Conservation (phyloP, 23 red algal genomes). For the Gracilaria domingensis region DNA sequence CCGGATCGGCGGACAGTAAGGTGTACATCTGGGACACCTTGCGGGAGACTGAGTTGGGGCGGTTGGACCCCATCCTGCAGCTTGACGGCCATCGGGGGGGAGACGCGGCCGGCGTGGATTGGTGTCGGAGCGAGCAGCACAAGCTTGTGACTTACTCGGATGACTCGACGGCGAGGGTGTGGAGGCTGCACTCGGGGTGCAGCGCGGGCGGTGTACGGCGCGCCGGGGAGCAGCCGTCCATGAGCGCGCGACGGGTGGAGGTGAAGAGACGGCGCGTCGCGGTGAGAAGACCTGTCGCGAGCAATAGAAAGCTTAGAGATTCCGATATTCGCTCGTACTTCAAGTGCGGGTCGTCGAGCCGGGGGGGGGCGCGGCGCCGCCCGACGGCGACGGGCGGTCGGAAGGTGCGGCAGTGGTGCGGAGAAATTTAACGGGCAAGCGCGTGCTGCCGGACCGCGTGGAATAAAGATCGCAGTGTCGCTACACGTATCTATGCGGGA, state of each 20-base stretch:
- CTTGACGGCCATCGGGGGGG: conserved; percentile 76
- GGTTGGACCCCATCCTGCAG: conserved; percentile 39
- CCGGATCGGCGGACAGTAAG: conserved; percentile 69
- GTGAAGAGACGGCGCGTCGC: not conserved
- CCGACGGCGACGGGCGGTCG: not conserved
- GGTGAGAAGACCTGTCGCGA: not conserved
- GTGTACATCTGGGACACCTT: conserved; percentile 81
- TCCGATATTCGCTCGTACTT: conserved; percentile 62
- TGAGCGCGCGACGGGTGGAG: conserved; percentile 25
- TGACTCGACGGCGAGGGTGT: conserved; percentile 76
- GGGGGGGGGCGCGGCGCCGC: not conserved
- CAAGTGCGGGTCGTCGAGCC: not conserved
- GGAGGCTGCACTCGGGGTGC: conserved; percentile 43
- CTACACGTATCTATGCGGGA: no score
- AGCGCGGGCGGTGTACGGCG: not conserved
- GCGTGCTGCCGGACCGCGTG: no score
- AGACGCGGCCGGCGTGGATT: conserved; percentile 78
- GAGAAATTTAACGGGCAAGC: no score
- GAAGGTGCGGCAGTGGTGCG: no score
- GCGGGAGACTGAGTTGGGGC: not conserved
- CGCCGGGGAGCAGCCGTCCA: not conserved
- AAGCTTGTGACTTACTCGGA: conserved; percentile 76
- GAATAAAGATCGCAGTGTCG: no score
- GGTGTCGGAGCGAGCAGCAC: conserved; percentile 50
- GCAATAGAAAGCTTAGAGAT: not conserved